Conservation (phyloP, 345 rosid genomes). For the Raphanus sativus region DNA sequence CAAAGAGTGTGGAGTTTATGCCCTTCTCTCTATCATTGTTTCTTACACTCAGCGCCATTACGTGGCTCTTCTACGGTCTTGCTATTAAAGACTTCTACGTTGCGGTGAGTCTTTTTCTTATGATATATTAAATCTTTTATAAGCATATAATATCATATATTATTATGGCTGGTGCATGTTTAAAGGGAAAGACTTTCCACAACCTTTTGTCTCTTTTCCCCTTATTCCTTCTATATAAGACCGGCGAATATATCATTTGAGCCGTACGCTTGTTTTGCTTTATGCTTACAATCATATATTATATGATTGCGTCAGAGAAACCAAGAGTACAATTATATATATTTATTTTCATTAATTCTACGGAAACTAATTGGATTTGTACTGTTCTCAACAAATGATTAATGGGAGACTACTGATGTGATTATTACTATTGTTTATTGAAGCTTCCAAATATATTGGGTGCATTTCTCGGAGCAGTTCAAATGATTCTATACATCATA, state of each 20-base stretch:
- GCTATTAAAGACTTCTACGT: conserved; percentile 50
- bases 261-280: conserved; percentile 32
- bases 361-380: conserved; percentile 11
- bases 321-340: not conserved
- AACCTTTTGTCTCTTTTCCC: conserved; percentile 19
- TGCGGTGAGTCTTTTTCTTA: conserved; percentile 38
- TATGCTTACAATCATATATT: conserved; percentile 28
- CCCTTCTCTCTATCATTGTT: conserved; percentile 55
- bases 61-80: conserved; percentile 62
- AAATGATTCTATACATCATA: conserved; percentile 51
- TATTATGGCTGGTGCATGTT: conserved; percentile 18
- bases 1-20: conserved; percentile 73
- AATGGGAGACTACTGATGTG: conserved; percentile 13
- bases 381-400: conserved; percentile 14
- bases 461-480: conserved; percentile 48
- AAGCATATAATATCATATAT: conserved; percentile 5
- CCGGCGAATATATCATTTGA: conserved; percentile 21
- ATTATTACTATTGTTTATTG: not conserved
- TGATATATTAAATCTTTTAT: not conserved
- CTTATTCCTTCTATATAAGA: conserved; percentile 18
- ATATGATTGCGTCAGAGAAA: conserved; percentile 27
- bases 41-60: conserved; percentile 59
- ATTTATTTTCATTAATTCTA: not conserved
- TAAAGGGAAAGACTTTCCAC: conserved; percentile 23
- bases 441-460: conserved; percentile 62